Base-by-base conservation (phyloP, 2,329 filamentous ascomycete species). In the Blastomyces percursus region DNA sequence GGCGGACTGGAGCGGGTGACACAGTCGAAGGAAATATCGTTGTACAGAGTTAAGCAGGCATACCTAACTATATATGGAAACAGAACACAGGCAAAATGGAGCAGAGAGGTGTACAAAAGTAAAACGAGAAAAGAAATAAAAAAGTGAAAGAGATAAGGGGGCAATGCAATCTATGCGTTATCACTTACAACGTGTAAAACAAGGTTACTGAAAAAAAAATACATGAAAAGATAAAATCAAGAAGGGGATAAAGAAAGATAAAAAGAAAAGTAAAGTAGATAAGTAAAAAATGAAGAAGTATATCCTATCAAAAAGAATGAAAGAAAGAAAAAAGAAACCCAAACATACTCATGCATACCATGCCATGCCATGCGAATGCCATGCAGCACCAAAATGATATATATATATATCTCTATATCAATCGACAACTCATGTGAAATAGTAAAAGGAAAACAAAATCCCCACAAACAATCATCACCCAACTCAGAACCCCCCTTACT, bases 401-500 rank as follows among this genome's bases (percentile, higher is more conserved):
- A 27, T 14, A 52, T n/a, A 38, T 35, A 44, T 21, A 16, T 52
- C 38, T 38, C 35, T 8, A 59, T 48, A 3, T 27, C 42, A 30
- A 30, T 16, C 56, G 11, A 21, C 21, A 24, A 24, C n/a, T 46
- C 40, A 59, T 32, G 51, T 32, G 51, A 38, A 30, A 52, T n/a
- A n/a, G n/a, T n/a, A 52, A 32, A 9, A 52, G 8, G 12, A 2
- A 52, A 30, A 8, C 14, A 32, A 30, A 52, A 19, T 2, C 1
- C 12, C 21, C 32, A 1, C 30, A 3, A 32, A 32, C 6, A 7
- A 52, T 30, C 30, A 51, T 5, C 24, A n/a, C 19, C 19, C 16
- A n/a, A 21, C 19, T 8, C 35, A 16, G 9, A 44, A 27, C 16
- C 56, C 21, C 3, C 54, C 14, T 11, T 40, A 14, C 46, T 75